Evolutionary conservation across 192 early-diverging fungal genomes (phyloP).

Genomic region (Coemansia sp.): DNA sequence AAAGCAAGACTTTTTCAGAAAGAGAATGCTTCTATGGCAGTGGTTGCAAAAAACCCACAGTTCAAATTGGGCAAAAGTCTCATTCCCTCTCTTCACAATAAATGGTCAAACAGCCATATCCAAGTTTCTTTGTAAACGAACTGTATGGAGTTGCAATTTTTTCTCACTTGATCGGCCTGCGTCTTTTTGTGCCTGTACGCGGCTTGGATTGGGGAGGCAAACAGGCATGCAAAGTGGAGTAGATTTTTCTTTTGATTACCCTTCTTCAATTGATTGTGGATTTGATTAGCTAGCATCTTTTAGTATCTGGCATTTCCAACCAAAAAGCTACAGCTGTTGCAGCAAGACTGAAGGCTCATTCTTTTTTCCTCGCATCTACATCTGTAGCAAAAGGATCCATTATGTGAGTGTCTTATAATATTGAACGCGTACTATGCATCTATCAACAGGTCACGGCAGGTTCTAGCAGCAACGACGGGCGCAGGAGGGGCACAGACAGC

Average conservation of each 20-base stretch:
- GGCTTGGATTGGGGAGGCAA: too few relatives aligned
- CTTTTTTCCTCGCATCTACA: constrained; percentile 32
- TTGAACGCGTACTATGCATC: neutral
- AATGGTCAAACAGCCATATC: neutral
- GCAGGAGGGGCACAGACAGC: neutral
- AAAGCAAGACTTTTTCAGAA: neutral
- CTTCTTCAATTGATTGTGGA: too few relatives aligned
- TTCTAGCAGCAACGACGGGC: neutral
- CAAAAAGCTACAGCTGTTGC: neutral
- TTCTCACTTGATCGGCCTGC: constrained; percentile 18
- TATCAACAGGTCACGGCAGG: neutral
- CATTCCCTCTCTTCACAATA: neutral
- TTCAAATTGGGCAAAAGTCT: constrained; percentile 38
- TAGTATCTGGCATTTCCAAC: neutral
- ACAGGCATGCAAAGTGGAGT: too few relatives aligned
- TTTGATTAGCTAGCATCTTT: too few relatives aligned
- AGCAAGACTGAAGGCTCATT: constrained; percentile 4
- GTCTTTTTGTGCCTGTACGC: neutral
- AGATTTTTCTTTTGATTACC: too few relatives aligned
- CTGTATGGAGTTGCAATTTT: constrained; percentile 60
- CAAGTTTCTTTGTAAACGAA: constrained; percentile 62
- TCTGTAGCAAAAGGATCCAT: constrained; percentile 23
- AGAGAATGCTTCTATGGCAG: neutral
- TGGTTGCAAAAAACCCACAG: constrained; percentile 67
- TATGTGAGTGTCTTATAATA: constrained; percentile 27